Conservation (phyloP, 495 filamentous ascomycete species). For the Extremus antarcticus region DNA sequence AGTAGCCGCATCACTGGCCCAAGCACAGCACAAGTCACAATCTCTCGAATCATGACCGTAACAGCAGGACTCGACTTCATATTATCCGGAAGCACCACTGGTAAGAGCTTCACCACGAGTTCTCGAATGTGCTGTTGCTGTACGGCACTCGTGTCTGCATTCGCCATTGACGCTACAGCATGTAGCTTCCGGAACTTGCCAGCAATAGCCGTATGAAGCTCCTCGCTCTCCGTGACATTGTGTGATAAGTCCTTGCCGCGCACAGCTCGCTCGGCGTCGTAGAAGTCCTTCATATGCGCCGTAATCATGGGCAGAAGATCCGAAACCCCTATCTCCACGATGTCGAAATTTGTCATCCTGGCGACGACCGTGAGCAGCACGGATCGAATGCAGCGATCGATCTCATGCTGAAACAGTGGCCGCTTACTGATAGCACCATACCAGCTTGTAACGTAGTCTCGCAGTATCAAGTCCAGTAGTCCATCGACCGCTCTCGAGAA, state of each 20-base stretch:
- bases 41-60: conserved; percentile 68
- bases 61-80: conserved; percentile 72
- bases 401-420: conserved; percentile 68
- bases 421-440: conserved; percentile 76
- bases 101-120: conserved; percentile 57
- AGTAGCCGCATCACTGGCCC: conserved; percentile 59
- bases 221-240: conserved; percentile 90
- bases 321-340: conserved; percentile 69
- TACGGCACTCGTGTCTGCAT: conserved; percentile 66
- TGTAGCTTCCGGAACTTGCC: conserved; percentile 84
- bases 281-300: conserved; percentile 81
- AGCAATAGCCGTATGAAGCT: conserved; percentile 87
- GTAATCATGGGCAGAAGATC: conserved; percentile 81
- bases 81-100: conserved; percentile 58
- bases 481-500: conserved; percentile 75
- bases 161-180: conserved; percentile 70
- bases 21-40: conserved; percentile 68
- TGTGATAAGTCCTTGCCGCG: conserved; percentile 77
- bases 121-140: conserved; percentile 82
- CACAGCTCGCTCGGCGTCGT: conserved; percentile 77
- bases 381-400: conserved; percentile 65
- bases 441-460: conserved; percentile 85
- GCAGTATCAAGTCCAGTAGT: conserved; percentile 61
- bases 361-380: conserved; percentile 63
- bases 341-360: conserved; percentile 57